Evolutionary conservation across 108 stramenopile genomes (phyloP).

Genomic region (Cylindrotheca fusiformis): DNA sequence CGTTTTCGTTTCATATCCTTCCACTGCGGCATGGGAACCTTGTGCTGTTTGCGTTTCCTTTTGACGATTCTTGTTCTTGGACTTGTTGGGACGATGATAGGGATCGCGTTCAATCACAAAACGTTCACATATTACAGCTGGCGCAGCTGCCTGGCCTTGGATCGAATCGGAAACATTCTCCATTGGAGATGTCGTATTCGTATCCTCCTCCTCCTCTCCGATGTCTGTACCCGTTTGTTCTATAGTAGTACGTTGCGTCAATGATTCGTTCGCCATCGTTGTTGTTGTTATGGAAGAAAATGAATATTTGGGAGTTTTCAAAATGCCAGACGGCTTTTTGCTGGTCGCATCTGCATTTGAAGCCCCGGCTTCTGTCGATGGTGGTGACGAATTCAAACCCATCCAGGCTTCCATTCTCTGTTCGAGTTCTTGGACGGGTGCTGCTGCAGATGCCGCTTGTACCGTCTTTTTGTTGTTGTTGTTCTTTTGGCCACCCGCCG

Average conservation of each 20-base stretch:
- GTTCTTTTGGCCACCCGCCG: not conserved
- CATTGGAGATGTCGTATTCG: not conserved
- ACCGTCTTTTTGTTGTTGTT: not conserved
- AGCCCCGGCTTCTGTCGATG: constrained; percentile 4
- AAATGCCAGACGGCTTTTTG: constrained; percentile 24
- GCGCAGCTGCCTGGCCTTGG: not conserved
- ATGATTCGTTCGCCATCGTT: too few species aligned
- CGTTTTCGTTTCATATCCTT: constrained; percentile 21
- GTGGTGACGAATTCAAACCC: constrained; percentile 7
- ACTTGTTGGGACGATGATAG: not conserved
- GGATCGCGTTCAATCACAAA: constrained; percentile 40
- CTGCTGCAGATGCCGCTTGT: not conserved
- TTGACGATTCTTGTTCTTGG: constrained; percentile 1
- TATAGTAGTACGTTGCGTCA: not conserved
- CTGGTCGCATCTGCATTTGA: not conserved
- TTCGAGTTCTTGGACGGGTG: constrained; percentile 12
- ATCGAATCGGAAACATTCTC: too few species aligned
- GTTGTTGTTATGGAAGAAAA: not conserved
- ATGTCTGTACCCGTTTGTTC: not conserved
- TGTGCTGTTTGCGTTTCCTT: not conserved
- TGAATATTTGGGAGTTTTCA: constrained; percentile 35
- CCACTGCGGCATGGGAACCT: constrained; percentile 11
- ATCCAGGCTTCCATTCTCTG: constrained; percentile 34
- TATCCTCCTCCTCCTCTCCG: not conserved
- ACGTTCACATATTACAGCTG: constrained; percentile 14